Percentiles rank a stretch among this genome's conserved stretches.
Evolutionary conservation across 495 filamentous ascomycete genomes (phyloP).

Genomic region (Penicillium subrubescens): DNA sequence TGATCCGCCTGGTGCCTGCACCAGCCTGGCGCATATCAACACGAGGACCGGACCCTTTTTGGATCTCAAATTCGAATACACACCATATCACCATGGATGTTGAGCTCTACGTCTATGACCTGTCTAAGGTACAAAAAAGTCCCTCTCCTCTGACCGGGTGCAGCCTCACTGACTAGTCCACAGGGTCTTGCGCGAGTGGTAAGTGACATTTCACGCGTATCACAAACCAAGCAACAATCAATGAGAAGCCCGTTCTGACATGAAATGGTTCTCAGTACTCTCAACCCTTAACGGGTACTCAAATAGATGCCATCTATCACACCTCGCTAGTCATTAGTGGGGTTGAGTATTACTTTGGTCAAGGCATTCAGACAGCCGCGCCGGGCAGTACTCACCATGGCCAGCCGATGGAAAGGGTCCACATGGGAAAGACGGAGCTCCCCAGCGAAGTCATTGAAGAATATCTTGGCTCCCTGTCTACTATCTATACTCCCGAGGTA

Average conservation of each 20-base stretch:
- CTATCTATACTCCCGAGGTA: slow-evolving; percentile 82
- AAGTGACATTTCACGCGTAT: slow-evolving; percentile 18
- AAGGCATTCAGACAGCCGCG: slow-evolving; percentile 75
- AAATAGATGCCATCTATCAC: slow-evolving; percentile 89
- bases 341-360: slow-evolving; percentile 74
- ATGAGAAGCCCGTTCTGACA: slow-evolving; percentile 11
- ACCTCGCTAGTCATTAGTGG: slow-evolving; percentile 82
- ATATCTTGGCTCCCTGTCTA: slow-evolving; percentile 80
- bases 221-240: not conserved
- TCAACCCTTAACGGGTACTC: slow-evolving; percentile 59
- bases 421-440: slow-evolving; percentile 74
- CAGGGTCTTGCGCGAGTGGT: slow-evolving; percentile 54
- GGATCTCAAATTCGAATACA: not conserved
- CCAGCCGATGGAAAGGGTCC: slow-evolving; percentile 72
- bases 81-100: slow-evolving; percentile 67
- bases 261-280: slow-evolving; percentile 45
- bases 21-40: slow-evolving; percentile 17
- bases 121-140: slow-evolving; percentile 69
- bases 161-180: slow-evolving; percentile 15
- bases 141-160: not conserved
- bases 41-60: not conserved
- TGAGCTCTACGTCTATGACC: slow-evolving; percentile 89
- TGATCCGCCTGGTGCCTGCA: slow-evolving; percentile 37
- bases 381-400: slow-evolving; percentile 88
- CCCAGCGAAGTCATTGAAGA: slow-evolving; percentile 84